phyloP scores from a whole-genome alignment of 2,329 filamentous ascomycete genomes.

The Claviceps monticola region DNA sequence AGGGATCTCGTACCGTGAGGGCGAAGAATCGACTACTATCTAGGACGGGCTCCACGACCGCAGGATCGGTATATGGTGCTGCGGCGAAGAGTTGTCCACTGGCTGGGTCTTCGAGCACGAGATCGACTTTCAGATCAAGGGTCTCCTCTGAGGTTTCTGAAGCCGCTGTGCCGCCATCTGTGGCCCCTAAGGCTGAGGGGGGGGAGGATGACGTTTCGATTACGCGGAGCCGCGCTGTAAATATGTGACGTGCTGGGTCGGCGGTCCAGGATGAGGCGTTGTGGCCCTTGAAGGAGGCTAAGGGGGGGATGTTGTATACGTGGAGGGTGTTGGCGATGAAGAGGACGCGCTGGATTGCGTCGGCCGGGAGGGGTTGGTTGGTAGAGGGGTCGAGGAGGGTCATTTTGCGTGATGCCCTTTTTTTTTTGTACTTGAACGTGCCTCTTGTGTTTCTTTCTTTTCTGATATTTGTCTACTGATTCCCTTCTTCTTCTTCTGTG shows the following conservation, averaged over 20 bases:
- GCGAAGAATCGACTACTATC: conserved; percentile 81
- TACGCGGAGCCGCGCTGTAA: conserved; percentile 68
- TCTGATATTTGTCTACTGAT: not conserved
- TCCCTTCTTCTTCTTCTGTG: not conserved
- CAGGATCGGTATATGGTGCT: conserved; percentile 55
- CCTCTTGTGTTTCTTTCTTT: not conserved
- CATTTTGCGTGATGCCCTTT: conserved; percentile 21
- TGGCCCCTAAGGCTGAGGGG: not conserved
- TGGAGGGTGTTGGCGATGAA: conserved; percentile 64
- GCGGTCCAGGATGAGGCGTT: conserved; percentile 64
- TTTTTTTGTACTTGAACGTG: not conserved
- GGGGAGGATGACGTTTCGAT: conserved; percentile 43
- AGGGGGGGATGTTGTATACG: conserved; percentile 76
- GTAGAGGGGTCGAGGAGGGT: conserved; percentile 58
- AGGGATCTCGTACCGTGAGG: conserved; percentile 61
- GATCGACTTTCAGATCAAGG: conserved; percentile 52
- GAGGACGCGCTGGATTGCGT: conserved; percentile 75
- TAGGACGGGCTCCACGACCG: conserved; percentile 60
- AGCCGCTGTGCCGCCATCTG: conserved; percentile 12
- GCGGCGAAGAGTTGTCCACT: conserved; percentile 70
- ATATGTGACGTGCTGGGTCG: conserved; percentile 60
- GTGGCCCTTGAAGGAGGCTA: conserved; percentile 67
- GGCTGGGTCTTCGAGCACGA: conserved; percentile 64
- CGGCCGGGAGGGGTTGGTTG: conserved; percentile 50
- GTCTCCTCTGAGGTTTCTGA: conserved; percentile 13